Conservation (phyloP, 2,329 filamentous ascomycete species). For the Nothophaeocryptopus gaeumannii region DNA sequence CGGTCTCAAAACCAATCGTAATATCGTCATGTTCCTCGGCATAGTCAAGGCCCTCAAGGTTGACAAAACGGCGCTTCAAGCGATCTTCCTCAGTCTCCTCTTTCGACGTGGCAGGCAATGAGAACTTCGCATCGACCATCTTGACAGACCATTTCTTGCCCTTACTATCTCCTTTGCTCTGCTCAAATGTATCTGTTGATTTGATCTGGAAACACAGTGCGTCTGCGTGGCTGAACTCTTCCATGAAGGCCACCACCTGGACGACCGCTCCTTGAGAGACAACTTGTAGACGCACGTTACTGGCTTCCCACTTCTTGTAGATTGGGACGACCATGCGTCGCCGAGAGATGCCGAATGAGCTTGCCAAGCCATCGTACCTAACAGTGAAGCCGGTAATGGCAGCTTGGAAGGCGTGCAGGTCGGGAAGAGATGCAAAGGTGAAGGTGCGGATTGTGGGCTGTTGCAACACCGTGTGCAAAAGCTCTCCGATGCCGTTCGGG, state of each 20-base stretch:
- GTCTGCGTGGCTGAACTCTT: slow-evolving; percentile 80
- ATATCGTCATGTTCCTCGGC: slow-evolving; percentile 93
- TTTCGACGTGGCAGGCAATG: slow-evolving; percentile 62
- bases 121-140: slow-evolving; percentile 88
- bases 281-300: slow-evolving; percentile 74
- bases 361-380: slow-evolving; percentile 53
- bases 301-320: slow-evolving; percentile 90
- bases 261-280: slow-evolving; percentile 71
- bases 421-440: slow-evolving; percentile 40
- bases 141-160: slow-evolving; percentile 66
- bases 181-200: slow-evolving; percentile 78
- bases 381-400: slow-evolving; percentile 79
- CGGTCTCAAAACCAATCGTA: slow-evolving; percentile 76
- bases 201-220: slow-evolving; percentile 88
- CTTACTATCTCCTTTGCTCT: slow-evolving; percentile 39
- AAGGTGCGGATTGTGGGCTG: slow-evolving; percentile 69
- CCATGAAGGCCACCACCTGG: slow-evolving; percentile 82
- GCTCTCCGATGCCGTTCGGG: slow-evolving; percentile 60
- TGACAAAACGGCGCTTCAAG: slow-evolving; percentile 71
- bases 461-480: slow-evolving; percentile 55
- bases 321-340: slow-evolving; percentile 78
- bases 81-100: slow-evolving; percentile 55
- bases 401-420: slow-evolving; percentile 75
- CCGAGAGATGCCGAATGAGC: slow-evolving; percentile 75
- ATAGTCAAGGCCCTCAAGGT: slow-evolving; percentile 82